A percentile compares a stretch with the other conserved stretches of the same genome.
Conservation (phyloP, 106 monocot species). For the Dendrobium officinale region DNA sequence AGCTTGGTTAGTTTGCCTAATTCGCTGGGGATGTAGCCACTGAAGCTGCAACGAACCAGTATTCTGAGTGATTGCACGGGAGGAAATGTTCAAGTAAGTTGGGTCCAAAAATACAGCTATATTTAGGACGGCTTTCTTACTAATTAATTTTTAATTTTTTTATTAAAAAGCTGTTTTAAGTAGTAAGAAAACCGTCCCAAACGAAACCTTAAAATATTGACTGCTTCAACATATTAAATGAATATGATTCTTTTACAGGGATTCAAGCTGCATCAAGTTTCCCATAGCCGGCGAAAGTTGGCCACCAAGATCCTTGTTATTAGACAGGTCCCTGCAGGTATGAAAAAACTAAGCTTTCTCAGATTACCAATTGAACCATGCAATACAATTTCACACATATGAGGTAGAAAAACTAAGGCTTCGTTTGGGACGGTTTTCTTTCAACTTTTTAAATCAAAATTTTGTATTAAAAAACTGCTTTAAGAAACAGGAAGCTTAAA, state of each 20-base stretch:
- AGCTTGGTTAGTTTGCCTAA: slow-evolving; percentile 10
- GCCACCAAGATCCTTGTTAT: slow-evolving; percentile 38
- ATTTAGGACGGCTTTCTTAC: too few relatives aligned
- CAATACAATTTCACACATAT: neutral
- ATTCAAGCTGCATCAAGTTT: slow-evolving; percentile 28
- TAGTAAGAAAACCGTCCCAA: too few relatives aligned
- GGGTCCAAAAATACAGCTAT: neutral
- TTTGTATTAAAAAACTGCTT: too few relatives aligned
- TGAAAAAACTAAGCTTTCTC: neutral
- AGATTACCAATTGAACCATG: neutral
- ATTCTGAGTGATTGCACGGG: slow-evolving; percentile 11
- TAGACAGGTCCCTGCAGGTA: slow-evolving; percentile 42
- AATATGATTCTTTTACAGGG: slow-evolving; percentile 24
- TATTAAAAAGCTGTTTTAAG: too few relatives aligned
- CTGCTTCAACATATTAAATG: neutral
- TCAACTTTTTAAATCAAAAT: too few relatives aligned
- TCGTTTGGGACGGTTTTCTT: too few relatives aligned
- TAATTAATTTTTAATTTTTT: too few relatives aligned
- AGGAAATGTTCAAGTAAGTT: neutral
- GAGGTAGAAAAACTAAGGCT: too few relatives aligned
- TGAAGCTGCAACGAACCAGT: slow-evolving; percentile 16
- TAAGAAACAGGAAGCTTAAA: too few relatives aligned
- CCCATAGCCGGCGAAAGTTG: slow-evolving; percentile 25
- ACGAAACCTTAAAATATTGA: neutral
- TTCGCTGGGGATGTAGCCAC: slow-evolving; percentile 1